These are phyloP conservation scores for Fulvia fulva DNA, from an alignment of 2,329 filamentous ascomycete genomes.

Conservation along the genomic window DNA sequence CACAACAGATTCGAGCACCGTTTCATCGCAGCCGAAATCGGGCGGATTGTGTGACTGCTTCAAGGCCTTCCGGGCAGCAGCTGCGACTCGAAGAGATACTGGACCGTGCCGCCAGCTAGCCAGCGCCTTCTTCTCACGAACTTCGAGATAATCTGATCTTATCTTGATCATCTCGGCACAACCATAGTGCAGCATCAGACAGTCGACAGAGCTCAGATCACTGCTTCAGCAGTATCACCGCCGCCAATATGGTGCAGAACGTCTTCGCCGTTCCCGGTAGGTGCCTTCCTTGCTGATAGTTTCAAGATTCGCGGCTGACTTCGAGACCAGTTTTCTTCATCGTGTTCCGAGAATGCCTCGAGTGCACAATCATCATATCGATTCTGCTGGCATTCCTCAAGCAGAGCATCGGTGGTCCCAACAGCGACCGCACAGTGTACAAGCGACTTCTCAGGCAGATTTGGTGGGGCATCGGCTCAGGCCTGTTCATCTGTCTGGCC, in stretches of 20 bases:
- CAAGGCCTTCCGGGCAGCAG: conserved; percentile 1
- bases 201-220: not conserved
- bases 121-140: not conserved
- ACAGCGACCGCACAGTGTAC: conserved; percentile 59
- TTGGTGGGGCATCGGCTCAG: conserved; percentile 63
- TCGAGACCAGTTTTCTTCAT: conserved; percentile 70
- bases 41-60: conserved; percentile 1
- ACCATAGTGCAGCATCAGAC: not conserved
- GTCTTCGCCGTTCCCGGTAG: conserved; percentile 68
- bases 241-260: conserved; percentile 54
- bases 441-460: conserved; percentile 54
- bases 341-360: conserved; percentile 78
- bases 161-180: not conserved
- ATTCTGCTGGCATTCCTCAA: conserved; percentile 84
- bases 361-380: conserved; percentile 80
- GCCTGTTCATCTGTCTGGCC: conserved; percentile 61
- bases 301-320: conserved; percentile 1
- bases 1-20: not conserved
- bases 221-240: conserved; percentile 1
- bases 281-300: not conserved
- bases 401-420: conserved; percentile 64
- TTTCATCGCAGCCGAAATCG: conserved; percentile 10
- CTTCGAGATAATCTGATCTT: conserved; percentile 1
- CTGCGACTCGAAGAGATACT: not conserved
- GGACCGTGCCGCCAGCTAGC: not conserved